A percentile compares a stretch with the other conserved stretches of the same genome.
phyloP scores from a whole-genome alignment of 257 asterid species.

The Lavandula angustifolia region DNA sequence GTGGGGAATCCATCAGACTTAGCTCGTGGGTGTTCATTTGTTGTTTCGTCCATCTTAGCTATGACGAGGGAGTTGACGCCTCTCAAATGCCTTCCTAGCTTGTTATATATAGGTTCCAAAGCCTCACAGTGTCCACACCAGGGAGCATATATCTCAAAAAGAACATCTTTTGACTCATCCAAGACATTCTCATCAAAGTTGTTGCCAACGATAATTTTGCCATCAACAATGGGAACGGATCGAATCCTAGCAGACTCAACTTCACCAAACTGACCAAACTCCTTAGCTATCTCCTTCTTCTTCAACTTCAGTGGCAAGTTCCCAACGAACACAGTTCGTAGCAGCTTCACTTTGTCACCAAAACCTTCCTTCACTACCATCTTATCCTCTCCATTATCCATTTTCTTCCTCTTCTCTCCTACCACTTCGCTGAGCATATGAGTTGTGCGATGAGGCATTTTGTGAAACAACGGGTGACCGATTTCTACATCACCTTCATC shows the following conservation, averaged over 20 bases:
- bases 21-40: conserved; percentile 97
- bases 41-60: conserved; percentile 97
- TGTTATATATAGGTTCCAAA: conserved; percentile 83
- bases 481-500: too few species aligned
- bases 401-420: conserved; percentile 89
- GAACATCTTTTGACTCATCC: conserved; percentile 97
- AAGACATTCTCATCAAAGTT: conserved; percentile 90
- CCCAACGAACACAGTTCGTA: conserved; percentile 88
- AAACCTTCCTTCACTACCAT: conserved; percentile 80
- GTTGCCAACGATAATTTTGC: conserved; percentile 83
- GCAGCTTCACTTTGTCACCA: conserved; percentile 84
- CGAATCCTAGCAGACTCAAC: conserved; percentile 90
- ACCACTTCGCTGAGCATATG: too few species aligned
- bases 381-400: conserved; percentile 73
- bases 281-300: conserved; percentile 71
- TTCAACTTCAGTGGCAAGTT: conserved; percentile 79
- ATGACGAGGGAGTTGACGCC: conserved; percentile 74
- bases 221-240: conserved; percentile 81
- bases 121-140: conserved; percentile 97
- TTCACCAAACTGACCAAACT: conserved; percentile 81
- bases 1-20: conserved; percentile 98
- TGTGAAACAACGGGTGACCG: too few species aligned
- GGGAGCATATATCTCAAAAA: conserved; percentile 95
- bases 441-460: too few species aligned
- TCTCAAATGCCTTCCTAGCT: conserved; percentile 76